Evolutionary conservation across 2,329 filamentous ascomycete species (phyloP).

Genomic region (Berkeleyomyces basicola): DNA sequence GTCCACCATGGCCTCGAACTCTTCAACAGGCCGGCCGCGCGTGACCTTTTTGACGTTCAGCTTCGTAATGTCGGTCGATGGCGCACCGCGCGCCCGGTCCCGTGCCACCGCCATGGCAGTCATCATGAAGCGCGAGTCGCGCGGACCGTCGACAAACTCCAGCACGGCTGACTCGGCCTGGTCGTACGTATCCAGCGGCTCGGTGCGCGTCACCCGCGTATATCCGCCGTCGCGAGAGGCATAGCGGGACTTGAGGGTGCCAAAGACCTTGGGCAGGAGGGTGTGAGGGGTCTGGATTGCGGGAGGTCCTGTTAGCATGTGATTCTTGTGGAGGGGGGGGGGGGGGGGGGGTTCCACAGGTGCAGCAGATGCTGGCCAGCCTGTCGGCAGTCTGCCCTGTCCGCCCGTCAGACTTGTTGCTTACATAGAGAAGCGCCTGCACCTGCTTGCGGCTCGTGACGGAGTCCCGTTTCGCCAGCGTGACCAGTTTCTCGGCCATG

Average conservation of each 20-base stretch:
- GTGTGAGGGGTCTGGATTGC: conserved; percentile 43
- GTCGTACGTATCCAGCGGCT: conserved; percentile 68
- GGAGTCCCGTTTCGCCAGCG: conserved; percentile 82
- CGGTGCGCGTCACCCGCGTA: conserved; percentile 83
- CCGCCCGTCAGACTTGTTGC: conserved; percentile 19
- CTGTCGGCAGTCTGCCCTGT: no score
- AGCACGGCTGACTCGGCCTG: conserved; percentile 82
- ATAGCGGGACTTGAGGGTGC: conserved; percentile 66
- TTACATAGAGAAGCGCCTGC: conserved; percentile 71
- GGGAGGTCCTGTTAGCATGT: neutral
- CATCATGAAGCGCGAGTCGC: conserved; percentile 87
- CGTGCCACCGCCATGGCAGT: conserved; percentile 71
- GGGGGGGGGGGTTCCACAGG: no score
- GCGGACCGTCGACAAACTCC: conserved; percentile 85
- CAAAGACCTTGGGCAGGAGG: conserved; percentile 75
- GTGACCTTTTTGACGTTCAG: conserved; percentile 76
- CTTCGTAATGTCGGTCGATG: conserved; percentile 53
- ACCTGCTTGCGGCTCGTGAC: conserved; percentile 61
- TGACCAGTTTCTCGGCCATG: conserved; percentile 86
- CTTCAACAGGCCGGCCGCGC: conserved; percentile 48
- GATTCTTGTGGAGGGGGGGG: neutral
- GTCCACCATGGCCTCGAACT: conserved; percentile 49
- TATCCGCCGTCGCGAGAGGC: conserved; percentile 69
- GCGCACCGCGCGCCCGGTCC: conserved; percentile 36
- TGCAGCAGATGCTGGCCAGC: no score